Percentiles rank a stretch among this genome's conserved stretches.
These are phyloP conservation scores for Penicillium fuscoglaucum DNA, from an alignment of 2,329 filamentous ascomycete species.

Conservation along the genomic window DNA sequence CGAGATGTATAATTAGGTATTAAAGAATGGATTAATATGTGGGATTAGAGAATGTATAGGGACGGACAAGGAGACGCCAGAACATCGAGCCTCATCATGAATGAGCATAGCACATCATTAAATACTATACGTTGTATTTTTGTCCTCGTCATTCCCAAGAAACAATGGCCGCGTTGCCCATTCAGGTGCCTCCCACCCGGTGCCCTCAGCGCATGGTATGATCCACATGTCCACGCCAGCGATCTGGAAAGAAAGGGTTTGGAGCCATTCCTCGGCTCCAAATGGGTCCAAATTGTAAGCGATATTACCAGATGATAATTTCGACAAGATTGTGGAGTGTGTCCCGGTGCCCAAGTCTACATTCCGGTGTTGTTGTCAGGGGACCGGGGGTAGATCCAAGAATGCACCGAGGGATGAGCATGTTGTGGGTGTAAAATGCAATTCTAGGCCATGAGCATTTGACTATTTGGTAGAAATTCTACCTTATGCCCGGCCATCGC, in stretches of 20 bases:
- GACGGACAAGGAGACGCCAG: background rate
- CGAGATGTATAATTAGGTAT: constrained; percentile 14
- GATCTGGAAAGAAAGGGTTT: background rate
- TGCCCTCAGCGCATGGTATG: constrained; percentile 19
- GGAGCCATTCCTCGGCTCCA: background rate
- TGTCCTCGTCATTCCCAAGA: constrained; percentile 14
- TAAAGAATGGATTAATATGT: constrained; percentile 9
- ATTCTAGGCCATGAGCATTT: constrained; percentile 8
- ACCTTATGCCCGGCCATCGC: background rate
- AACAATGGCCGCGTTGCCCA: constrained; percentile 16
- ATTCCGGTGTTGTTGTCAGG: constrained; percentile 29
- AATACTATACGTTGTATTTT: constrained; percentile 16
- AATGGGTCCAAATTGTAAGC: background rate
- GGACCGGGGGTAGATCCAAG: constrained; percentile 15
- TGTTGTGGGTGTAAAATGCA: background rate
- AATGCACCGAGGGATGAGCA: constrained; percentile 17
- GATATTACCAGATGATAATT: background rate
- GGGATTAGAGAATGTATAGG: background rate
- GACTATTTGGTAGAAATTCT: background rate
- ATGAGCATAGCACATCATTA: constrained; percentile 12
- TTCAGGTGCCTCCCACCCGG: constrained; percentile 12
- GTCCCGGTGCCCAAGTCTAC: constrained; percentile 6
- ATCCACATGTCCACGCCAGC: constrained; percentile 19
- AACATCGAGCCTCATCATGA: background rate
- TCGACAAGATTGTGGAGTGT: constrained; percentile 14